A percentile compares a stretch with the other conserved stretches of the same genome.
Evolutionary conservation across 345 rosid genomes (phyloP).

Genomic region (Fremontodendron californicum): DNA sequence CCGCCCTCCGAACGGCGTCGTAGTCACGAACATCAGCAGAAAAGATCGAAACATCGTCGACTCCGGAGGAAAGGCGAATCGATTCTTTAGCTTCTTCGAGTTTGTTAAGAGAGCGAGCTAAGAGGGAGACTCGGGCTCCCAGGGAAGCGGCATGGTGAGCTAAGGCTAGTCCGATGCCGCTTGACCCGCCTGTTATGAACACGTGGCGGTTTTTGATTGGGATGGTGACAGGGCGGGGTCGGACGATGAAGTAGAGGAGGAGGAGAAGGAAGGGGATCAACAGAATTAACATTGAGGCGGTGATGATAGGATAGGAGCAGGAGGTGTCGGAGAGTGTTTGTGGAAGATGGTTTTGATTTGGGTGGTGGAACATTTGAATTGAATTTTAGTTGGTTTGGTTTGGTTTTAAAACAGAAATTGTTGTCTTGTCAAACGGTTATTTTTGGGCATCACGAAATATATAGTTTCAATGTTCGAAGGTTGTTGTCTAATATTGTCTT

Average conservation of each 20-base stretch:
- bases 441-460: neutral
- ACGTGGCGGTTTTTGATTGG: slow-evolving; percentile 73
- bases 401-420: too few species aligned
- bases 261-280: slow-evolving; percentile 39
- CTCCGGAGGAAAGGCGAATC: slow-evolving; percentile 62
- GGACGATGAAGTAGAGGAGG: slow-evolving; percentile 45
- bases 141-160: slow-evolving; percentile 60
- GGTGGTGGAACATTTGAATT: too few species aligned
- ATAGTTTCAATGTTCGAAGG: neutral
- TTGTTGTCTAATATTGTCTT: neutral
- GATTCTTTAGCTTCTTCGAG: slow-evolving; percentile 66
- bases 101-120: slow-evolving; percentile 53
- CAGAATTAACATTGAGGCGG: slow-evolving; percentile 2
- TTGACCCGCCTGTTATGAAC: slow-evolving; percentile 89
- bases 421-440: neutral
- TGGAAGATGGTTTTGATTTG: neutral
- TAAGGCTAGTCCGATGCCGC: slow-evolving; percentile 80
- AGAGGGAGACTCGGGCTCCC: slow-evolving; percentile 78
- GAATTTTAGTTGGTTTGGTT: too few species aligned
- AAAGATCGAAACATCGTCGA: slow-evolving; percentile 57
- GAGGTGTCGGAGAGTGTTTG: neutral
- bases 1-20: slow-evolving; percentile 46
- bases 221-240: slow-evolving; percentile 58
- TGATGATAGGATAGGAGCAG: neutral
- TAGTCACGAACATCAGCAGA: slow-evolving; percentile 77